Evolutionary conservation across 1,284 basidiomycete species (phyloP), one percentile per base, ranked within the genome.

Genomic region (Leccinum colubrinum): DNA sequence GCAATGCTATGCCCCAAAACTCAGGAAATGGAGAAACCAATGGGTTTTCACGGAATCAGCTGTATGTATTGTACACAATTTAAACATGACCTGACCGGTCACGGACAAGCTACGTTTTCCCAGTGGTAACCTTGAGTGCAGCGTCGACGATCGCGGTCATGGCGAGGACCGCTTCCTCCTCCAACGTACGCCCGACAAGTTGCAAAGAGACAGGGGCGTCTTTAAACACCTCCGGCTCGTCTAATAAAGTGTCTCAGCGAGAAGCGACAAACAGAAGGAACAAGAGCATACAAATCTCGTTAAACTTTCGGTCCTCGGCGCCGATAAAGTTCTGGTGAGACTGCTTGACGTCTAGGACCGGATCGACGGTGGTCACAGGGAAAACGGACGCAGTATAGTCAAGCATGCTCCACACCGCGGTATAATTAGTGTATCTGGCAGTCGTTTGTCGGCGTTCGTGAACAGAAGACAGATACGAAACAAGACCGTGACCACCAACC

Each of bases 161-260:
- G 1, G 78, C 82, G 37, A 91, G 78, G 8, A 90, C 81, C 0
- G 84, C 87, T 68, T 91, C 90, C 66, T 93, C 90, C 68, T 93
- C 88, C 50, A 87, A 77, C 15, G 85, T 86, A 58, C 84, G 78
- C 0, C 86, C 88, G 2, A 91, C 80, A 5, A 92, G 68, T 68
- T 94, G 91, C 22, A 94, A 72, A n/a, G 80, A 77, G 6, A 93
- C 79, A 0, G 92, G 91, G 0, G 85, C 86, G 61, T 84, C 81
- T 58, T 77, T 76, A 66, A 84, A 86, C 11, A 77, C 78, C 35
- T 80, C 76, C 0, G 89, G 84, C 54, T 86, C 77, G 68, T 91
- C 88, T 88, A 55, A 54, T 5, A 22, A 58, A 58, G n/a, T 30
- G 17, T 56, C 33, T 70, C 57, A 60, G 57, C 50, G 48, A 48